Evolutionary conservation across 805 yeast species (phyloP).

Genomic region (Grigorovia jiainica): DNA sequence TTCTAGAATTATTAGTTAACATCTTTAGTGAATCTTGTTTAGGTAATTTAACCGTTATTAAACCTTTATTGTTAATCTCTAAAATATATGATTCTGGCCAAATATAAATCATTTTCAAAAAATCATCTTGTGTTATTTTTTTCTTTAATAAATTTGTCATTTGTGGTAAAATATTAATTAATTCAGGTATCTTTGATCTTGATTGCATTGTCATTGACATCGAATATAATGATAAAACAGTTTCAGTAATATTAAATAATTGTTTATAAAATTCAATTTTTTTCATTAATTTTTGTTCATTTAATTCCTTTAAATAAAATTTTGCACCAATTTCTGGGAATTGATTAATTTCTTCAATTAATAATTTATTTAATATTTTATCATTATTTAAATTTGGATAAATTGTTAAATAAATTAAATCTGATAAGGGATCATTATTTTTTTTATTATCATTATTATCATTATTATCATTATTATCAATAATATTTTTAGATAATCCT

Average conservation of each 20-base stretch:
- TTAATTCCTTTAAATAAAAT: constrained; percentile 15
- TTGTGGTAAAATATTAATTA: constrained; percentile 18
- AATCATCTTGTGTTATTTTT: constrained; percentile 18
- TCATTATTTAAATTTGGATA: constrained; percentile 9
- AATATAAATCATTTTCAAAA: constrained; percentile 19
- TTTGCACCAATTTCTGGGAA: constrained; percentile 18
- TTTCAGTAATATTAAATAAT: constrained; percentile 19
- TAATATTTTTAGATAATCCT: background rate
- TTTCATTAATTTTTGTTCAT: constrained; percentile 9
- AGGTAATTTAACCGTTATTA: constrained; percentile 13
- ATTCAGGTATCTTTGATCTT: constrained; percentile 12
- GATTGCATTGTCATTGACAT: constrained; percentile 13
- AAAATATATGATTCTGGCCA: constrained; percentile 24
- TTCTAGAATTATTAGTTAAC: constrained; percentile 19
- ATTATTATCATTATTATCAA: background rate
- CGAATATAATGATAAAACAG: constrained; percentile 22
- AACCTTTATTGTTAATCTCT: constrained; percentile 16
- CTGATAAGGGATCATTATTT: constrained; percentile 1
- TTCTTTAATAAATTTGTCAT: constrained; percentile 22
- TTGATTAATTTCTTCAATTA: constrained; percentile 17
- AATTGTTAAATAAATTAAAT: constrained; percentile 13
- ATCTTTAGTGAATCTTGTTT: background rate
- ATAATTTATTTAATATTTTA: constrained; percentile 9
- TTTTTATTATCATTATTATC: background rate
- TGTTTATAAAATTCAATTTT: constrained; percentile 14